Percentiles rank a stretch among this genome's conserved stretches.
These are phyloP conservation scores for Melaleuca quinquenervia DNA, from an alignment of 345 rosid genomes.

Conservation along the genomic window DNA sequence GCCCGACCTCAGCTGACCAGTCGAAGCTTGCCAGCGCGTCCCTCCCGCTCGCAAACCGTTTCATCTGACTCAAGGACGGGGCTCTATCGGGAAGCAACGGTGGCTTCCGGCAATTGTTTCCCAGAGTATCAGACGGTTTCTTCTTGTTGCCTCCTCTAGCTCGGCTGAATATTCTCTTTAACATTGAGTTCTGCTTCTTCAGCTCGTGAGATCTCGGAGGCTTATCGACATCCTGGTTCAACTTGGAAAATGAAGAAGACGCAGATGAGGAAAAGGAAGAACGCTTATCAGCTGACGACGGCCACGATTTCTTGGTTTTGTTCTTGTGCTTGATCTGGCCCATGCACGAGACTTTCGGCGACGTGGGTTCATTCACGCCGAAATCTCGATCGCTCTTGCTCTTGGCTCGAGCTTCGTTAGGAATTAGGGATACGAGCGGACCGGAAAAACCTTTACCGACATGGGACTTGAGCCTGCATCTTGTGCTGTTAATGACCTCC, in stretches of 20 bases:
- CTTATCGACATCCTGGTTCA: not conserved
- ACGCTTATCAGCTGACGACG: not conserved
- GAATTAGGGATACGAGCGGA: conserved; percentile 54
- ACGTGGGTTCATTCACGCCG: conserved; percentile 54
- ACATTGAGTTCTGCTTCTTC: conserved; percentile 7
- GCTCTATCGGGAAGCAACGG: conserved; percentile 15
- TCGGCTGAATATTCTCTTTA: conserved; percentile 32
- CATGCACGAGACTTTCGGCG: conserved; percentile 89
- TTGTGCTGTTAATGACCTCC: not conserved
- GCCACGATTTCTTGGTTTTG: not conserved
- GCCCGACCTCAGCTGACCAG: conserved; percentile 53
- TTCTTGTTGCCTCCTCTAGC: not conserved
- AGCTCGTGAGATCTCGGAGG: conserved; percentile 1
- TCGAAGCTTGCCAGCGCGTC: conserved; percentile 45
- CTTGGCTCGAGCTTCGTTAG: conserved; percentile 41
- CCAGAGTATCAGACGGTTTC: not conserved
- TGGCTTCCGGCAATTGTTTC: not conserved
- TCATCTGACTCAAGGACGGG: conserved; percentile 65
- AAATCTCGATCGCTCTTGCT: conserved; percentile 7
- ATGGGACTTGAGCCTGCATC: not conserved
- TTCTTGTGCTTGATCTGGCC: conserved; percentile 79
- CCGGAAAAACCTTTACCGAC: conserved; percentile 38
- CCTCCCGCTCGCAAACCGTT: conserved; percentile 69
- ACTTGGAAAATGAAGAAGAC: not conserved
- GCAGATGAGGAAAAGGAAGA: not conserved